Evolutionary conservation across 2,329 filamentous ascomycete genomes (phyloP).

Genomic region (Fusarium annulatum): DNA sequence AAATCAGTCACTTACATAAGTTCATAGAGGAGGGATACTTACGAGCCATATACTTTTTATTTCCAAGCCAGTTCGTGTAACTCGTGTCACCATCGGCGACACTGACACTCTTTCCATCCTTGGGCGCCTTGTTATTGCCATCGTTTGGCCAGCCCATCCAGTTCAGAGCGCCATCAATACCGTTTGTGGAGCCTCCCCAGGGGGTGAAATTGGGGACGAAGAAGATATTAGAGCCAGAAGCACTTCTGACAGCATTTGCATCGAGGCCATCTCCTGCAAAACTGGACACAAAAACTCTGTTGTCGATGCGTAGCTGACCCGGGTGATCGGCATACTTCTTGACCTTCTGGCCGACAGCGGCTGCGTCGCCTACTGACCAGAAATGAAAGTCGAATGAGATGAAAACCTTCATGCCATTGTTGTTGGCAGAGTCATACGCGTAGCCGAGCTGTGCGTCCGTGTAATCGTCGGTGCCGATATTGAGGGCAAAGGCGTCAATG

Average conservation of each 20-base stretch:
- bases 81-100: constrained; percentile 54
- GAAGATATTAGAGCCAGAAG: constrained; percentile 58
- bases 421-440: constrained; percentile 61
- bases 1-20: not conserved
- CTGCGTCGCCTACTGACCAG: constrained; percentile 52
- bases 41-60: constrained; percentile 61
- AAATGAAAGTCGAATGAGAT: constrained; percentile 69
- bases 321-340: constrained; percentile 56
- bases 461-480: constrained; percentile 59
- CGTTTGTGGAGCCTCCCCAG: constrained; percentile 50
- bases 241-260: constrained; percentile 52
- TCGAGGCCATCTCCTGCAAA: constrained; percentile 62
- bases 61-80: constrained; percentile 49
- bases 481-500: constrained; percentile 62
- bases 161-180: constrained; percentile 59
- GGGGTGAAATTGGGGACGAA: constrained; percentile 64
- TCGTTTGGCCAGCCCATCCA: constrained; percentile 61
- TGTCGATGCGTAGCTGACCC: constrained; percentile 61
- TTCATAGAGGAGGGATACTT: fast-evolving
- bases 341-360: constrained; percentile 57
- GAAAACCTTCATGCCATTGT: constrained; percentile 63
- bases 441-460: constrained; percentile 59
- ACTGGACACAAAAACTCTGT: constrained; percentile 64
- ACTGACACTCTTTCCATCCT: constrained; percentile 50
- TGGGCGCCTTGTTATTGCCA: constrained; percentile 61